Conservation (phyloP, 2,329 filamentous ascomycete genomes). For the Didymella glomerata region DNA sequence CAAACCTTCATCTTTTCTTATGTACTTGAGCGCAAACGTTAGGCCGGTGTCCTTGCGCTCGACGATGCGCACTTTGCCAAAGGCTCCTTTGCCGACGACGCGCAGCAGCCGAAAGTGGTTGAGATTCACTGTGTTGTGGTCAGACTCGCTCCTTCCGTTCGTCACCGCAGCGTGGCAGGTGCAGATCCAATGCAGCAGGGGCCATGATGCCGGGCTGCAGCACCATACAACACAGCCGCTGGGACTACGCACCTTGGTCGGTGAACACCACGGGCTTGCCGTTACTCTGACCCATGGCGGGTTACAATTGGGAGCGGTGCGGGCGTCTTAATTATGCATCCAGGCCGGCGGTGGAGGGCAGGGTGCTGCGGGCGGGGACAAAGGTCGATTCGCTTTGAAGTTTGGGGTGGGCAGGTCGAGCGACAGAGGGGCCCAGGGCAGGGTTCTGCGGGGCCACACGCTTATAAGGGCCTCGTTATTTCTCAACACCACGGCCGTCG, state of each 20-base stretch:
- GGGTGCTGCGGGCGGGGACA: constrained; percentile 10
- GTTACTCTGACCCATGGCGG: constrained; percentile 88
- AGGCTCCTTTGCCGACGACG: constrained; percentile 96
- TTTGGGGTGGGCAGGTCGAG: constrained; percentile 11
- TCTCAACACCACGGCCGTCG: constrained; percentile 8
- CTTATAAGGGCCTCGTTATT: constrained; percentile 6
- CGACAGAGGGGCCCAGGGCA: constrained; percentile 12
- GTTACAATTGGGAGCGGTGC: constrained; percentile 29
- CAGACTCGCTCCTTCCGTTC: constrained; percentile 28
- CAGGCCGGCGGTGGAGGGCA: constrained; percentile 14
- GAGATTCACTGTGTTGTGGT: constrained; percentile 75
- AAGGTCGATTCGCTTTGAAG: constrained; percentile 9
- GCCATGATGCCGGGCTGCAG: constrained; percentile 6
- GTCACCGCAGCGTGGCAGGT: constrained; percentile 5
- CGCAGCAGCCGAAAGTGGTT: constrained; percentile 96
- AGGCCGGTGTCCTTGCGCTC: constrained; percentile 94
- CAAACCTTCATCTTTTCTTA: constrained; percentile 96
- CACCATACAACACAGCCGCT: neutral
- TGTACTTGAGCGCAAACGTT: constrained; percentile 97
- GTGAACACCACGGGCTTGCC: constrained; percentile 92
- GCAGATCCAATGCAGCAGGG: constrained; percentile 8
- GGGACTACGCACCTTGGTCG: constrained; percentile 77
- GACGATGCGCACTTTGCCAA: constrained; percentile 98
- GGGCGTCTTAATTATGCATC: constrained; percentile 16
- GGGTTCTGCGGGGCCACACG: constrained; percentile 13